These are phyloP conservation scores for Platanthera guangdongensis DNA, from an alignment of 106 monocot species.

Conservation along the genomic window DNA sequence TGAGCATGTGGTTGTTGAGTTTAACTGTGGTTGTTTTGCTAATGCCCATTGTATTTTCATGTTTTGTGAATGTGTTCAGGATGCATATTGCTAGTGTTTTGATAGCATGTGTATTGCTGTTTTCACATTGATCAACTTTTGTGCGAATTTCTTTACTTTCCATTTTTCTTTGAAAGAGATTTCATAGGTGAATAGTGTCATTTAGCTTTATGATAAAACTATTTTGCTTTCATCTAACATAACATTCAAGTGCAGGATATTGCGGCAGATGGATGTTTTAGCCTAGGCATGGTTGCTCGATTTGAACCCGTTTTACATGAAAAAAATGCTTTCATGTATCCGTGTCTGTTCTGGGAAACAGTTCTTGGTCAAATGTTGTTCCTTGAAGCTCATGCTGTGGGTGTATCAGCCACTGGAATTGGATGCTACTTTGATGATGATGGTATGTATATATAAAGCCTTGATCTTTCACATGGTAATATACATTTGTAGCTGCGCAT, in stretches of 20 bases:
- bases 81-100: neutral
- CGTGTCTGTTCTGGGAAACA: conserved; percentile 93
- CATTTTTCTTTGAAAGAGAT: neutral
- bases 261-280: conserved; percentile 97
- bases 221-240: neutral
- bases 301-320: conserved; percentile 73
- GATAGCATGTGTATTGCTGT: neutral
- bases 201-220: neutral
- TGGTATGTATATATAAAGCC: conserved; percentile 32
- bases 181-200: neutral
- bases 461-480: neutral
- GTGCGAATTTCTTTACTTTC: neutral
- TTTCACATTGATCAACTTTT: neutral
- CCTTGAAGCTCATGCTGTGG: conserved; percentile 97
- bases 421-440: conserved; percentile 98
- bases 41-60: neutral
- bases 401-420: conserved; percentile 94
- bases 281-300: conserved; percentile 86
- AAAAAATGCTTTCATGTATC: conserved; percentile 95
- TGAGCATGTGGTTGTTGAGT: neutral
- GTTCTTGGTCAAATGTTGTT: conserved; percentile 87
- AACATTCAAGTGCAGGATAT: conserved; percentile 59
- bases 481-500: neutral
- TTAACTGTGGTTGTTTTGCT: neutral
- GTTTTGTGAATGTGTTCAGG: neutral